Conservation (phyloP, 2,329 filamentous ascomycete species). For the Cytospora leucostoma region DNA sequence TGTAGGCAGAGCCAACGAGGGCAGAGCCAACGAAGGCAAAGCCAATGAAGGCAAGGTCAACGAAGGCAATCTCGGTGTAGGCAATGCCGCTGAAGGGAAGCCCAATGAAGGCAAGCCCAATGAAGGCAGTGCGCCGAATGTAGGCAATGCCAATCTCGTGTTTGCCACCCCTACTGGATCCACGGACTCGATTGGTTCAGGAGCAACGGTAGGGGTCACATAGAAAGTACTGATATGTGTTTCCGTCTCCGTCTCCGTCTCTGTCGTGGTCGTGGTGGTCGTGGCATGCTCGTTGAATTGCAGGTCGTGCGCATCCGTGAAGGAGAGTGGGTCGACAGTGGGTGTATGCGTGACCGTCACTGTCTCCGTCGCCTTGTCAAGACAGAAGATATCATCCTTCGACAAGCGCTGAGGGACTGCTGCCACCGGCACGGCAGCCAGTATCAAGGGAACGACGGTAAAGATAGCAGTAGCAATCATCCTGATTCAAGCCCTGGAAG, state of each 20-base stretch:
- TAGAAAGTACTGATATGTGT: conserved; percentile 10
- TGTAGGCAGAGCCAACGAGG: too few species aligned
- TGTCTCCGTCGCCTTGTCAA: conserved; percentile 16
- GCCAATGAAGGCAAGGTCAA: too few species aligned
- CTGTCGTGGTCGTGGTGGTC: too few species aligned
- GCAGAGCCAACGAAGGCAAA: too few species aligned
- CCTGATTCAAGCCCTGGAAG: neutral
- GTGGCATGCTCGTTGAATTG: neutral
- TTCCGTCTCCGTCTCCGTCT: conserved; percentile 1
- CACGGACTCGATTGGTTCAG: neutral
- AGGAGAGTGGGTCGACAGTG: conserved; percentile 1
- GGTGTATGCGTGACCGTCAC: conserved; percentile 10
- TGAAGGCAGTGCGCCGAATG: too few species aligned
- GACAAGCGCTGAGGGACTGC: conserved; percentile 16
- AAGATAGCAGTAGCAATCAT: conserved; percentile 16
- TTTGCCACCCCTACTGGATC: neutral
- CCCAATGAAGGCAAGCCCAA: too few species aligned
- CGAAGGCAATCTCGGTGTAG: too few species aligned
- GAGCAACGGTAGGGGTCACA: conserved; percentile 3
- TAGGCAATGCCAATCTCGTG: neutral
- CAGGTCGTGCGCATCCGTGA: neutral
- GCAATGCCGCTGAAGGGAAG: too few species aligned
- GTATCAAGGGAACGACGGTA: conserved; percentile 6
- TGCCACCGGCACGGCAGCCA: conserved; percentile 10
- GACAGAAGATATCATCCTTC: conserved; percentile 6